Percentiles rank a stretch among this genome's conserved stretches.
These are phyloP conservation scores for Apiotrichum siamense DNA, from an alignment of 1,284 basidiomycete species.

Conservation along the genomic window DNA sequence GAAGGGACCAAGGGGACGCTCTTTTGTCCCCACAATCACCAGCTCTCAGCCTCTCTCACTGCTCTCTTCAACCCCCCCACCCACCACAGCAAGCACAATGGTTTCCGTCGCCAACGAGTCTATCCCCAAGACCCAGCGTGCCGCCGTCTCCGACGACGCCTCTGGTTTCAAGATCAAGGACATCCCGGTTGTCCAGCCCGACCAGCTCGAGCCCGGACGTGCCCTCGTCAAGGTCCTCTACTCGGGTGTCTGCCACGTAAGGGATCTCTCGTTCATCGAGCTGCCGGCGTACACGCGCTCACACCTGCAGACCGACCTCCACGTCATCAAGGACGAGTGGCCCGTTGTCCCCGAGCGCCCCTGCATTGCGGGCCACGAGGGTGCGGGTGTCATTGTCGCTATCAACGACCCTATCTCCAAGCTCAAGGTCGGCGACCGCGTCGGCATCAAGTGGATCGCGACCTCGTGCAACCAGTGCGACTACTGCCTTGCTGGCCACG, in stretches of 20 bases:
- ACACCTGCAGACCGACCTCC: slow-evolving; percentile 79
- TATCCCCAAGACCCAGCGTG: slow-evolving; percentile 24
- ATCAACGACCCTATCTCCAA: slow-evolving; percentile 63
- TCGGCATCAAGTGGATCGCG: slow-evolving; percentile 79
- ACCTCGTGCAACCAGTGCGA: slow-evolving; percentile 67
- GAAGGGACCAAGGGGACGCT: background rate
- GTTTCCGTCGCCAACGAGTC: slow-evolving; percentile 11
- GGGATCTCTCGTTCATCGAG: background rate
- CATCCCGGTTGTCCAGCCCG: slow-evolving; percentile 20
- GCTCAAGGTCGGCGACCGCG: slow-evolving; percentile 39
- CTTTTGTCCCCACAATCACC: background rate
- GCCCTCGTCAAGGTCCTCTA: slow-evolving; percentile 43
- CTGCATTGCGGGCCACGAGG: slow-evolving; percentile 63
- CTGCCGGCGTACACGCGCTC: slow-evolving; percentile 27
- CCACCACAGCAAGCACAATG: slow-evolving; percentile 6
- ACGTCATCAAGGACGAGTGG: slow-evolving; percentile 65
- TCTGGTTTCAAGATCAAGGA: slow-evolving; percentile 18
- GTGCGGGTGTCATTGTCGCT: slow-evolving; percentile 59
- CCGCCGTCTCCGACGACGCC: slow-evolving; percentile 20
- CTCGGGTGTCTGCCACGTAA: slow-evolving; percentile 53
- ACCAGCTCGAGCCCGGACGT: slow-evolving; percentile 20
- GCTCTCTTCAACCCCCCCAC: background rate
- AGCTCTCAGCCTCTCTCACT: background rate
- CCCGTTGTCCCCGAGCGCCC: slow-evolving; percentile 61
- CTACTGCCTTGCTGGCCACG: slow-evolving; percentile 63